A percentile compares a stretch with the other conserved stretches of the same genome.
Conservation (phyloP, 1,139 yeast species). For the Starmera stellimalicola region DNA sequence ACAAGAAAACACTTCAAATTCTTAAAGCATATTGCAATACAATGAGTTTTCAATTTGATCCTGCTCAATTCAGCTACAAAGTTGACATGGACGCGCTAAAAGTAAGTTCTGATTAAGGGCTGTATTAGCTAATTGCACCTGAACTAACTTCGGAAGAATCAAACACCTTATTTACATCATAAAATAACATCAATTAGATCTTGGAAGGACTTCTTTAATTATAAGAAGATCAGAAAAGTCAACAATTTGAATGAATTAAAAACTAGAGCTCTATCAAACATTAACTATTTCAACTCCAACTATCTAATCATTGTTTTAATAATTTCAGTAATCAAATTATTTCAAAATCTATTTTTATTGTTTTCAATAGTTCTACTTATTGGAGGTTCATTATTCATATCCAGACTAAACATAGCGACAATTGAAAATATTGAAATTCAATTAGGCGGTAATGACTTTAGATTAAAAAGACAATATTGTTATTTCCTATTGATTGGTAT, state of each 20-base stretch:
- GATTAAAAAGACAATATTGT: not conserved
- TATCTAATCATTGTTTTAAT: slow-evolving; percentile 1
- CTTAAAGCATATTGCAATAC: not conserved
- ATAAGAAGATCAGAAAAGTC: not conserved
- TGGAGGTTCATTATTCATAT: not conserved
- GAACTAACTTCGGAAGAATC: not conserved
- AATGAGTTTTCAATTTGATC: not conserved
- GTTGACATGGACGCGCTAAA: slow-evolving; percentile 2
- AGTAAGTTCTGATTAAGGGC: not conserved
- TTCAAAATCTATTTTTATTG: slow-evolving; percentile 1
- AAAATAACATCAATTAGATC: slow-evolving; percentile 2
- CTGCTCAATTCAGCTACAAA: slow-evolving; percentile 1
- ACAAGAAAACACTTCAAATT: not conserved
- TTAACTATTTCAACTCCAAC: slow-evolving; percentile 1
- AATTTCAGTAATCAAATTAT: not conserved
- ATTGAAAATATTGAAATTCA: slow-evolving; percentile 1
- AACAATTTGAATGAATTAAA: not conserved
- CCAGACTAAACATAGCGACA: not conserved
- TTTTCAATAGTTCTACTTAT: not conserved
- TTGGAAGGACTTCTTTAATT: slow-evolving; percentile 2
- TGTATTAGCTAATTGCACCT: not conserved
- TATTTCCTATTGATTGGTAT: not conserved
- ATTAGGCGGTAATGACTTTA: not conserved
- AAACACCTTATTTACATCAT: slow-evolving; percentile 3
- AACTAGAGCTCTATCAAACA: not conserved